Percentiles rank a stretch among this genome's conserved stretches.
Conservation (phyloP, 2,329 filamentous ascomycete genomes). For the Aspergillus intermedius region DNA sequence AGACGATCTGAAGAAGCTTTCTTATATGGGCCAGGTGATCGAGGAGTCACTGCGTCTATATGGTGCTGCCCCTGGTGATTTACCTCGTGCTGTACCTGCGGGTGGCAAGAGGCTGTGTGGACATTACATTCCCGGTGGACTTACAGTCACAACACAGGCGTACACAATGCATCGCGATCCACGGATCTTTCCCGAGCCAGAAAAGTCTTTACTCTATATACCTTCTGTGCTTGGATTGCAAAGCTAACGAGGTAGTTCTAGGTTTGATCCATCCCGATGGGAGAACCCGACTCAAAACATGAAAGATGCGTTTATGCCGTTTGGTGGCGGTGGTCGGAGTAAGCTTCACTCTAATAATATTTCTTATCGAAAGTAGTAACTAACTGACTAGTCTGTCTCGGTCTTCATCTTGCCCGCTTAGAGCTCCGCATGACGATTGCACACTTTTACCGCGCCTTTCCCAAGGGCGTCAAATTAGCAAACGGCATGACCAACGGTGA, state of each 20-base stretch:
- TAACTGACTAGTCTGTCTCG: too few relatives aligned
- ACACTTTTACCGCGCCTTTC: too few relatives aligned
- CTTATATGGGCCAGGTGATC: constrained; percentile 51
- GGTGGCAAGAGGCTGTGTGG: constrained; percentile 36
- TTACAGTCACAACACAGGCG: constrained; percentile 46
- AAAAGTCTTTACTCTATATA: constrained; percentile 12
- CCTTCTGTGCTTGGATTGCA: background rate
- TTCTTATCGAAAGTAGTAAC: too few relatives aligned
- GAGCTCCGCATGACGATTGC: too few relatives aligned
- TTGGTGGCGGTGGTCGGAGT: background rate
- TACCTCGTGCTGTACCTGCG: constrained; percentile 47
- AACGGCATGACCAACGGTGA: too few relatives aligned
- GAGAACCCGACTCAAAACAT: background rate
- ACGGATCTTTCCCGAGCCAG: constrained; percentile 42
- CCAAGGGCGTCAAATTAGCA: too few relatives aligned
- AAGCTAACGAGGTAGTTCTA: background rate
- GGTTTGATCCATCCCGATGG: background rate
- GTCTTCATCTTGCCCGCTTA: too few relatives aligned
- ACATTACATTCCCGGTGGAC: constrained; percentile 43
- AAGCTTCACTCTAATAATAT: background rate
- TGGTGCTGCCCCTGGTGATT: constrained; percentile 50
- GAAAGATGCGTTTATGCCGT: background rate
- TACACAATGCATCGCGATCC: constrained; percentile 50
- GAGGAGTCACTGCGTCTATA: constrained; percentile 54
- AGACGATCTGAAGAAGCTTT: constrained; percentile 46